Evolutionary conservation across 345 rosid genomes (phyloP).

Genomic region (Arabidopsis arenosa): DNA sequence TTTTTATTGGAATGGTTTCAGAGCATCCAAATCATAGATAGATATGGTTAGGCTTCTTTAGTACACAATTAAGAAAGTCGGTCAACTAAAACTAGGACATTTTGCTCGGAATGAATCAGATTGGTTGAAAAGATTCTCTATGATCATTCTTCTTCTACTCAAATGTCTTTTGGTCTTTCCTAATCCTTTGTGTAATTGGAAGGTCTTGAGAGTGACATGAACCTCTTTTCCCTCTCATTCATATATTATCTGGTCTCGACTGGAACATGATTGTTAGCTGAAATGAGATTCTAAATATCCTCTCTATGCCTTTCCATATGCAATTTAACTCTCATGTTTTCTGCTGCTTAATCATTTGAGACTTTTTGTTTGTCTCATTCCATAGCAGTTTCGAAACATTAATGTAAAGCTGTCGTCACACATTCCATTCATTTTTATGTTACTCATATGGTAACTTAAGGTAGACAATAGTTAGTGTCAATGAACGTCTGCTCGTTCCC

Average conservation of each 20-base stretch:
- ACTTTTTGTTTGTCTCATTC: no score
- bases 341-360: no score
- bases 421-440: not conserved
- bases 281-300: not conserved
- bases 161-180: not conserved
- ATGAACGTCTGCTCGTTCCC: not conserved
- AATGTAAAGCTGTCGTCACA: not conserved
- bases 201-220: not conserved
- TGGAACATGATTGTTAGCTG: not conserved
- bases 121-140: not conserved
- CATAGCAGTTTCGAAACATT: not conserved
- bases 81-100: not conserved
- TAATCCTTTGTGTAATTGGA: not conserved
- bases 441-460: not conserved
- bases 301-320: not conserved
- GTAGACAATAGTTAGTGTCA: not conserved
- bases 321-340: not conserved
- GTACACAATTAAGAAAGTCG: not conserved
- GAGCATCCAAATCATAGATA: not conserved
- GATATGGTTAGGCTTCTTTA: slow-evolving; percentile 5
- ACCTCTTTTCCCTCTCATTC: not conserved
- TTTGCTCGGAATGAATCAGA: not conserved
- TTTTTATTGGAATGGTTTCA: not conserved
- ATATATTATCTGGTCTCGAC: not conserved
- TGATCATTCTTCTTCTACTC: not conserved